A percentile compares a stretch with the other conserved stretches of the same genome.
Evolutionary conservation across 2,329 filamentous ascomycete genomes (phyloP).

Genomic region (Diaporthe sp.): DNA sequence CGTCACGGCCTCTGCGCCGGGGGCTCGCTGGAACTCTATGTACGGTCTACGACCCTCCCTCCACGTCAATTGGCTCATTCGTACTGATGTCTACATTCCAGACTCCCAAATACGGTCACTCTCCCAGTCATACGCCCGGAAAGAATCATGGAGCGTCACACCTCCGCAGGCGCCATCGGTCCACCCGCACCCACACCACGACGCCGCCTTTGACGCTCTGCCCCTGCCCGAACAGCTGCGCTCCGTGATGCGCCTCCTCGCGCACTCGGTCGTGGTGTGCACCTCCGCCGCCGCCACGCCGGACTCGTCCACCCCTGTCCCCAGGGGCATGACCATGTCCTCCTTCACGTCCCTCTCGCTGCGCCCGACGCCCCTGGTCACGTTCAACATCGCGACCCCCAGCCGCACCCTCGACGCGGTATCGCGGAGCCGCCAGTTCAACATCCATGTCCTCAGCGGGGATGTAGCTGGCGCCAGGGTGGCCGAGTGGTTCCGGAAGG

Average conservation of each 20-base stretch:
- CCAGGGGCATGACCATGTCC: conserved; percentile 71
- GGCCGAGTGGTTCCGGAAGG: conserved; percentile 66
- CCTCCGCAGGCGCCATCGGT: conserved; percentile 52
- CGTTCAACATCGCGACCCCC: conserved; percentile 70
- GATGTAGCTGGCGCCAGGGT: conserved; percentile 62
- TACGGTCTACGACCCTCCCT: not conserved
- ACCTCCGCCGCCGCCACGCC: conserved; percentile 54
- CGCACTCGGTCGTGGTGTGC: conserved; percentile 69
- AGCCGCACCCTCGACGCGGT: conserved; percentile 70
- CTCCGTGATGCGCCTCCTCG: conserved; percentile 66
- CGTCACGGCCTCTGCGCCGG: conserved; percentile 26
- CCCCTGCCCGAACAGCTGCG: conserved; percentile 63
- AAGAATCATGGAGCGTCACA: conserved; percentile 49
- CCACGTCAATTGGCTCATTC: not conserved
- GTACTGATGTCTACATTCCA: conserved; percentile 2
- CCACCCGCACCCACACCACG: conserved; percentile 49
- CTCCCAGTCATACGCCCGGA: not conserved
- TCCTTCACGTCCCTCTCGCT: conserved; percentile 71
- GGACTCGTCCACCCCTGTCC: not conserved
- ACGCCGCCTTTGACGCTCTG: conserved; percentile 39
- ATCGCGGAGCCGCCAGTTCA: conserved; percentile 59
- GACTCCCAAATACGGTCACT: conserved; percentile 5
- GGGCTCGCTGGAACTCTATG: conserved; percentile 25
- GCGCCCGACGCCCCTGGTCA: conserved; percentile 64
- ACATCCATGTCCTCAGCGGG: conserved; percentile 67